These are phyloP conservation scores for Rubroboletus satanas DNA, from an alignment of 768 basidiomycete genomes.

Conservation along the genomic window DNA sequence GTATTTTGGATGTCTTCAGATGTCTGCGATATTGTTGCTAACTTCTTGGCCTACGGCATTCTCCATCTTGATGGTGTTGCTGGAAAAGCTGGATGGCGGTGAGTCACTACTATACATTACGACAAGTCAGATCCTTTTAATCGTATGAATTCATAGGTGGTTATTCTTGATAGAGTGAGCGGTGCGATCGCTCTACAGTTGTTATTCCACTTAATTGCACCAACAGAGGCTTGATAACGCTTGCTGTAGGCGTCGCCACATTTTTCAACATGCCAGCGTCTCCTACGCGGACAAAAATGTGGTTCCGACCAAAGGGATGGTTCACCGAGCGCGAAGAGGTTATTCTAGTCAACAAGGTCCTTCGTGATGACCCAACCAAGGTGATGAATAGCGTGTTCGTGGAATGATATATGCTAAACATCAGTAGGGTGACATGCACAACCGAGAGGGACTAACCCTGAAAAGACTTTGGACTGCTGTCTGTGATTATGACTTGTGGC, in stretches of 20 bases:
- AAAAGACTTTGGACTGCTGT: constrained; percentile 50
- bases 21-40: constrained; percentile 48
- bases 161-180: constrained; percentile 31
- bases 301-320: constrained; percentile 61
- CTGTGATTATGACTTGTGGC: constrained; percentile 65
- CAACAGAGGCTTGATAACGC: constrained; percentile 36
- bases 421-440: constrained; percentile 53
- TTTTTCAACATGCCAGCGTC: constrained; percentile 61
- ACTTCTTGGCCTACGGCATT: constrained; percentile 65
- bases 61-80: constrained; percentile 26
- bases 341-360: constrained; percentile 57
- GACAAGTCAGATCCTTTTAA: background rate
- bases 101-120: constrained; percentile 24
- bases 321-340: constrained; percentile 59
- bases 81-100: constrained; percentile 17
- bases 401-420: background rate
- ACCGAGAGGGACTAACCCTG: constrained; percentile 54
- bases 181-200: background rate
- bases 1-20: constrained; percentile 68
- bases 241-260: constrained; percentile 48
- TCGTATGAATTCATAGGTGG: constrained; percentile 31
- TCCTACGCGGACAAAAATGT: constrained; percentile 54
- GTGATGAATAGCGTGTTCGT: constrained; percentile 14
- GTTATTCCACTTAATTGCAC: background rate
- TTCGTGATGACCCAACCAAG: constrained; percentile 63